Evolutionary conservation across 495 filamentous ascomycete species (phyloP), one percentile per base, ranked within the genome.

Genomic region (Talaromyces ruber): DNA sequence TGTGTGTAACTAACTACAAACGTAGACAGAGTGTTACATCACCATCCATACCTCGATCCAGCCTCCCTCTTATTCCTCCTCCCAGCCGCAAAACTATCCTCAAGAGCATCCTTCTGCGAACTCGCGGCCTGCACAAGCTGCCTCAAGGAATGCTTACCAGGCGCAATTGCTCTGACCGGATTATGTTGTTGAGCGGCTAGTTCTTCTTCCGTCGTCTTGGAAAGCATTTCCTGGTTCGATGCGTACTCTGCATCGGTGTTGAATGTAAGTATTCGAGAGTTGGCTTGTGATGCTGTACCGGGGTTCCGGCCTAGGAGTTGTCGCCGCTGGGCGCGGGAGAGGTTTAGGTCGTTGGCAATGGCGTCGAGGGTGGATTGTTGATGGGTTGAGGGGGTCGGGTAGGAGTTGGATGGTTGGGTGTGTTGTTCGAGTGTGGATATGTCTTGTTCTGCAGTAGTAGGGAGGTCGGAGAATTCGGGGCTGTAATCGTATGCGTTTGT

Each of bases 221-320:
- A 43, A 14, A 63, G 53, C 59, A 74, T 45, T 55, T 76, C 76
- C 72, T 93, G 87, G 72, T 97, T 97, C 60, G 86, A 82, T 16
- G 79, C 84, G 75, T 97, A 97, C 72, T 97, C 92, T 58, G 74
- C 71, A 70, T 92, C 91, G 43, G 89, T 93, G 73, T 93, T 88
- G 85, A 97, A 96, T 62, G 85, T 88, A 53, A 90, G 74, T 8
- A 96, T 76, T 24, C 74, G 80, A 6, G 74, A 73, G 43, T 74
- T 64, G n/a, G 67, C 67, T 16, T 50, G 26, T 9, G 70, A 61
- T 51, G 70, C 60, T 50, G 65, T 69, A 3, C 67, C 71, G 60
- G 76, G 71, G 50, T 76, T 68, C 4, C 92, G 87, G 26, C 92
- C 92, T 63, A 97, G 90, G 9, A 97, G 85, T 63, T 93, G 92